A percentile compares a stretch with the other conserved stretches of the same genome.
phyloP scores from a whole-genome alignment of 805 yeast genomes.

The Spathaspora sp. region DNA sequence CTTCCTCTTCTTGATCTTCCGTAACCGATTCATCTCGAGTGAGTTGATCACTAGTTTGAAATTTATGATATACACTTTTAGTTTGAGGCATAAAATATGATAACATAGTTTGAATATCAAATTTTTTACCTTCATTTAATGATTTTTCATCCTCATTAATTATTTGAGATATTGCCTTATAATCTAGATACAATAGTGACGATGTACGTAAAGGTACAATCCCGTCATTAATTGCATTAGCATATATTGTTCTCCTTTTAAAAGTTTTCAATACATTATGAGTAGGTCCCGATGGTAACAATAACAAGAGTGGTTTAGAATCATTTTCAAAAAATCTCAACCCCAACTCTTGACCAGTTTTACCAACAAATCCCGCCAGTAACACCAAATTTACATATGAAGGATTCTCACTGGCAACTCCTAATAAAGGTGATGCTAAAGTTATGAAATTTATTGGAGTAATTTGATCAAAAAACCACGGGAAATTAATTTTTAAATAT shows the following conservation, averaged over 20 bases:
- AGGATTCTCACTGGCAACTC: constrained; percentile 86
- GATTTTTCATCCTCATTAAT: constrained; percentile 9
- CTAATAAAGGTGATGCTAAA: constrained; percentile 85
- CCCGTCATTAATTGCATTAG: constrained; percentile 90
- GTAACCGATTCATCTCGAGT: constrained; percentile 11
- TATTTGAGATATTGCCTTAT: constrained; percentile 52
- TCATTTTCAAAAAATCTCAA: constrained; percentile 45
- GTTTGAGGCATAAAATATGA: constrained; percentile 42
- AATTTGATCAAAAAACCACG: constrained; percentile 62
- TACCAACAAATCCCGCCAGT: constrained; percentile 86
- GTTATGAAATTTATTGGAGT: constrained; percentile 78
- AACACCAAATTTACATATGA: constrained; percentile 78
- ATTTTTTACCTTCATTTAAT: constrained; percentile 9
- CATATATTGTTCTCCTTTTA: constrained; percentile 74
- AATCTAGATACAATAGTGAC: constrained; percentile 79
- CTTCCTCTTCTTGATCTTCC: constrained; percentile 15
- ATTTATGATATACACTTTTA: constrained; percentile 14
- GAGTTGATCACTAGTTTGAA: constrained; percentile 20
- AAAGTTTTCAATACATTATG: constrained; percentile 61
- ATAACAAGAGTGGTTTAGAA: constrained; percentile 62
- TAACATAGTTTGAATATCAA: constrained; percentile 30
- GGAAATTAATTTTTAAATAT: constrained; percentile 63
- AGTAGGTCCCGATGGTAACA: constrained; percentile 75
- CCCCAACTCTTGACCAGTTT: constrained; percentile 88
- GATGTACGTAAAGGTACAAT: constrained; percentile 93